Evolutionary conservation across 2,329 filamentous ascomycete species (phyloP).

Genomic region (Colletotrichum destructivum): DNA sequence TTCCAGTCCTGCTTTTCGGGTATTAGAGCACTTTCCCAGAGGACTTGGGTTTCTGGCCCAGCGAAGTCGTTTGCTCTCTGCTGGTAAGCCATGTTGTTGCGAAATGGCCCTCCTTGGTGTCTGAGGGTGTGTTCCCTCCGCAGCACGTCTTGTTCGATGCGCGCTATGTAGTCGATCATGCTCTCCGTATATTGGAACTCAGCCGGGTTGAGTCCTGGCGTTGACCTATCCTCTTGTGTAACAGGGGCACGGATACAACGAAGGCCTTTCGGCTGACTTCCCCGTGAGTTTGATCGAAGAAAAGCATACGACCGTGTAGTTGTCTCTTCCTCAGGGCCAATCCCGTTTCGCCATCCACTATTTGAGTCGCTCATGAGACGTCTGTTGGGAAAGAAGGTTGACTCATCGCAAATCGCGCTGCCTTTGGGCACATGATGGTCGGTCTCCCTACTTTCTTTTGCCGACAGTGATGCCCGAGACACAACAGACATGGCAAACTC

Average conservation of each 20-base stretch:
- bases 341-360: no score
- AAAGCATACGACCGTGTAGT: background rate
- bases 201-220: slow-evolving; percentile 32
- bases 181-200: slow-evolving; percentile 43
- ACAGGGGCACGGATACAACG: background rate
- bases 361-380: background rate
- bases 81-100: background rate
- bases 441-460: background rate
- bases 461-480: background rate
- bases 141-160: slow-evolving; percentile 51
- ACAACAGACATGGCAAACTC: background rate
- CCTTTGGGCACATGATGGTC: background rate
- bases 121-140: background rate
- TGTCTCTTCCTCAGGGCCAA: background rate
- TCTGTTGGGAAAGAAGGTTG: background rate
- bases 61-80: background rate
- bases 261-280: background rate
- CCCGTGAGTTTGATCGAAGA: background rate
- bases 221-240: background rate
- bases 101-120: background rate
- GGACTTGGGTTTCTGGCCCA: background rate
- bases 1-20: background rate
- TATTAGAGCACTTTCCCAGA: background rate
- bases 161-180: slow-evolving; percentile 53
- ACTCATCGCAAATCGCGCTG: no score